Evolutionary conservation across 768 basidiomycete species (phyloP), one percentile per base, ranked within the genome.

Genomic region (Cystoderma amianthinum): DNA sequence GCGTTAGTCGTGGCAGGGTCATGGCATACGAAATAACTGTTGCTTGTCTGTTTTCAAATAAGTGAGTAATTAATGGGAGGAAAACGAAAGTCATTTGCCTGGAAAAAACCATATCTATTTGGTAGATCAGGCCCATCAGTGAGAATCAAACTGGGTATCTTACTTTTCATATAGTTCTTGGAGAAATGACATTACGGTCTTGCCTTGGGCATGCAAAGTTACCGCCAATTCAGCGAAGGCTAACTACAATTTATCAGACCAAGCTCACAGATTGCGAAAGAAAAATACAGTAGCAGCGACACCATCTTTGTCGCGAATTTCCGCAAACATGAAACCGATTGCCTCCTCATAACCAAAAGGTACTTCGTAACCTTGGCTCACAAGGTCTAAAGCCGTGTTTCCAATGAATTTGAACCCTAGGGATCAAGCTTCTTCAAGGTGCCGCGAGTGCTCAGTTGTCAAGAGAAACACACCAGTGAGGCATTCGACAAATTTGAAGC

Each of bases 291-390:
- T 79, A 4, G 89, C 88, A 38, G 85, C 75, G 39, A 94, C 77
- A 2, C 91, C 91, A 55, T 94, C 91, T 56, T 94, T 94, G 57
- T 94, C 91, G 24, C 85, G 71, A 48, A 93, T 76, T 19, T 79
- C 66, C 11, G 75, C 65, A 58, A 90, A 80, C 88, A 92, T 92
- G 55, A 77, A 94, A 2, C 91, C 91, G 41, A 94, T 92, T 1
- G 92, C 91, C 61, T 94, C 91, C 54, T 94, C 91, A 52, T 94
- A 94, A 7, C 82, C 88, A 52, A 93, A 92, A 0, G 74, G 77
- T 7, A 84, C 81, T 32, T 82, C 74, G 51, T 74, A 87, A 2
- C 88, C 90, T 28, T 78, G 61, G 32, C 63, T 55, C 11, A 73
- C 80, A 12, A 92, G 71, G 38, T 68, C 62, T 24, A 89, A 61